A percentile compares a stretch with the other conserved stretches of the same genome.
phyloP scores from a whole-genome alignment of 768 basidiomycete genomes.

The Gymnopilus junonius region DNA sequence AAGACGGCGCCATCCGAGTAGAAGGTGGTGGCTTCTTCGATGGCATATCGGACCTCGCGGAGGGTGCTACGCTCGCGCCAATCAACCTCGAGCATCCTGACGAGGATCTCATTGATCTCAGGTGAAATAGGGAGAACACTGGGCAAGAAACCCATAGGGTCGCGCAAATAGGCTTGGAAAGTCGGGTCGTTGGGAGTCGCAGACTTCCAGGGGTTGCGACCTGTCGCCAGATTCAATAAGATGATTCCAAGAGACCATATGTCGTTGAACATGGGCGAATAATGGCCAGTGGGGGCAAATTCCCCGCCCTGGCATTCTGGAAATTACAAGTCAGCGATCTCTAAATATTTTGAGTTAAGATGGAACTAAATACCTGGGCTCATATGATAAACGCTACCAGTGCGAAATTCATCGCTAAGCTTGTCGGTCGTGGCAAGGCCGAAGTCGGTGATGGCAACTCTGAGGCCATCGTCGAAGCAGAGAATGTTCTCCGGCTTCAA shows the following conservation, averaged over 20 bases:
- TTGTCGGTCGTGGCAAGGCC: constrained; percentile 92
- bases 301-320: constrained; percentile 91
- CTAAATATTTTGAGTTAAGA: neutral
- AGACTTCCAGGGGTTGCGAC: constrained; percentile 98
- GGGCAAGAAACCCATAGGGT: constrained; percentile 82
- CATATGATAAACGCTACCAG: constrained; percentile 97
- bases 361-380: constrained; percentile 72
- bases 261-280: constrained; percentile 91
- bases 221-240: constrained; percentile 93
- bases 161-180: constrained; percentile 89
- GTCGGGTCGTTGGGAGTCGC: constrained; percentile 88
- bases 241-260: constrained; percentile 98
- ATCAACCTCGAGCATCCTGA: constrained; percentile 74
- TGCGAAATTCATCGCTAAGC: constrained; percentile 89
- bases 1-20: constrained; percentile 76
- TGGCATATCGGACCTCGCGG: constrained; percentile 54
- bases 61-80: constrained; percentile 48
- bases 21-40: constrained; percentile 61
- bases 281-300: constrained; percentile 73
- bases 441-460: constrained; percentile 93
- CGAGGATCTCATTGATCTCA: constrained; percentile 76
- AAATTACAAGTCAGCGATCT: constrained; percentile 14
- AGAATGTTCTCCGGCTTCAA: constrained; percentile 97
- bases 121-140: constrained; percentile 84
- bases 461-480: constrained; percentile 81